Base-by-base conservation (phyloP, 495 filamentous ascomycete genomes). In the Aspergillus olivimuriae region DNA sequence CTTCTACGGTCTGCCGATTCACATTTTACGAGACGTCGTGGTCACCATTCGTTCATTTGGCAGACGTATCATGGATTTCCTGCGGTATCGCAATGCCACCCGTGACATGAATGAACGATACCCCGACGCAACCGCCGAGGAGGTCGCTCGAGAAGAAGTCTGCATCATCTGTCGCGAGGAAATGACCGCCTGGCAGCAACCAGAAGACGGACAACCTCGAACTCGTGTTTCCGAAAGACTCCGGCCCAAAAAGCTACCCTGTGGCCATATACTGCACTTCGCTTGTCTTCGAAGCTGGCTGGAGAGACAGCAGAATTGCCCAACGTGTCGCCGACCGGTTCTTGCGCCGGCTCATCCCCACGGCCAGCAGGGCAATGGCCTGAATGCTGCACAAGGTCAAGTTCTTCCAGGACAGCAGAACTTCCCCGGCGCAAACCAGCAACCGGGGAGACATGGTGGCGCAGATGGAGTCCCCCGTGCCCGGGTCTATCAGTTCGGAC, bases 111-210 rank as follows among this genome's bases (percentile, higher is more conserved):
- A 89, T 55, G 77, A 81, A 34, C 77, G 84, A 52, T 97, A 96
- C 57, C 85, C 88, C 18, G 94, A 98, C 62, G 92, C 92, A 11
- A 95, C 86, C 4, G 71, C 77, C 5, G 89, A 95, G 46, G 92
- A 98, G 46, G 74, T 97, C 15, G 69, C 68, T 15, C 74, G 86
- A 36, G 91, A 95, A 53, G 84, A 94, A 52, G 91, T 91, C 10
- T 98, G 92, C 57, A 98, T 98, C 57, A 95, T 98, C 44, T 98
- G 92, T 65, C 81, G 92, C 45, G 94, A 97, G 60, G 88, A 94
- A 39, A 97, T 98, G 94, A 76, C 76, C 24, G 80, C 83, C 2
- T 89, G 83, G 80, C 55, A 62, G 28, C 69, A 58, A 21, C 57
- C 63, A 17, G 52, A 33, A 12, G 63, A 53, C 31, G 50, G 55